These are phyloP conservation scores for Collybia mongolica DNA, from an alignment of 768 basidiomycete genomes.

Conservation along the genomic window DNA sequence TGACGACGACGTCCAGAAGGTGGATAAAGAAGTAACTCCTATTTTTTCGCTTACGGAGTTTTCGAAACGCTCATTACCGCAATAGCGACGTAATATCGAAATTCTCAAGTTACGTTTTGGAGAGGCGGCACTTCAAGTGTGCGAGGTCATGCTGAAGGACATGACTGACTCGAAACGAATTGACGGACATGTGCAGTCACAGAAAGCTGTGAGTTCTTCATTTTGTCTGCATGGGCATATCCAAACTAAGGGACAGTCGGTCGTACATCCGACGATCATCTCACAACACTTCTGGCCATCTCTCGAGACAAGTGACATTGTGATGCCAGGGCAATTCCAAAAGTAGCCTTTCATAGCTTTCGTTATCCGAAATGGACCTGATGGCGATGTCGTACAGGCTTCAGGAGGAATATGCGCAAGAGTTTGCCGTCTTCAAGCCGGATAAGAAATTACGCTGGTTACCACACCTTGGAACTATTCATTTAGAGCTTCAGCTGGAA, in stretches of 20 bases:
- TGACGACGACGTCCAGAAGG: conserved; percentile 77
- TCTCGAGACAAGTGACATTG: conserved; percentile 67
- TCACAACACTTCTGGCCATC: conserved; percentile 96
- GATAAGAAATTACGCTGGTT: conserved; percentile 91
- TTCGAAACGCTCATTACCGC: conserved; percentile 3
- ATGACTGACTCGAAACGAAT: conserved; percentile 93
- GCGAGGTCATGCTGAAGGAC: conserved; percentile 98
- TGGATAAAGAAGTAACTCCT: conserved; percentile 60
- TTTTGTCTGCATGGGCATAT: neutral
- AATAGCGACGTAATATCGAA: conserved; percentile 86
- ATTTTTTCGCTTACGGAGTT: neutral
- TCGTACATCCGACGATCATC: conserved; percentile 86
- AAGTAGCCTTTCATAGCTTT: conserved; percentile 43
- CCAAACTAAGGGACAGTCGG: conserved; percentile 39
- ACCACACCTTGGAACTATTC: conserved; percentile 83
- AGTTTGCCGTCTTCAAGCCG: conserved; percentile 84
- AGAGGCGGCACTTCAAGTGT: conserved; percentile 87
- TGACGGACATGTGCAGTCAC: conserved; percentile 83
- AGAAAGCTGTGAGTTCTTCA: conserved; percentile 51
- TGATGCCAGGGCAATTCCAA: conserved; percentile 85
- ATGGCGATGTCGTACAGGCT: conserved; percentile 39
- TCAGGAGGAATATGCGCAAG: conserved; percentile 72
- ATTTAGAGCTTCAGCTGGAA: conserved; percentile 76
- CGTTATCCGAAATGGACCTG: conserved; percentile 2
- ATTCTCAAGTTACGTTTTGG: conserved; percentile 96